Percentiles rank a stretch among this genome's conserved stretches.
Conservation (phyloP, 1,284 basidiomycete species). For the Microbotryum violaceum region DNA sequence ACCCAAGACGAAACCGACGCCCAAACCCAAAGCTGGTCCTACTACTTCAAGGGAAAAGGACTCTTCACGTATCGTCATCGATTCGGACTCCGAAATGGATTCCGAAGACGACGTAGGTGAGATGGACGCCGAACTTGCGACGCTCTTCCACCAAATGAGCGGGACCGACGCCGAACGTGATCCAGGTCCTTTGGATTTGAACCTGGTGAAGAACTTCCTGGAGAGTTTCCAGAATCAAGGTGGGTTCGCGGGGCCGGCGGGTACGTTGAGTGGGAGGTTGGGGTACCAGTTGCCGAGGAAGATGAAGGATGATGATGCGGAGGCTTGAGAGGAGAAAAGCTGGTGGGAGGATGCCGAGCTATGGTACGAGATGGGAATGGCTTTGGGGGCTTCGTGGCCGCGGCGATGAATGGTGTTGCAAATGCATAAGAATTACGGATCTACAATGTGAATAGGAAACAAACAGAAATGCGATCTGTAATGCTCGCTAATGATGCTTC, state of each 20-base stretch:
- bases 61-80: slow-evolving; percentile 8
- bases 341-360: too few relatives aligned
- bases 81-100: slow-evolving; percentile 31
- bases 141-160: slow-evolving; percentile 52
- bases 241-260: slow-evolving; percentile 77
- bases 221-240: slow-evolving; percentile 86
- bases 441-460: too few relatives aligned
- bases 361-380: too few relatives aligned
- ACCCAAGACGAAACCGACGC: neutral
- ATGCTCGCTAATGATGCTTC: too few relatives aligned
- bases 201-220: slow-evolving; percentile 86
- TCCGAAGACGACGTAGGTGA: slow-evolving; percentile 49
- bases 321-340: too few relatives aligned
- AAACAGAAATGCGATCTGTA: too few relatives aligned
- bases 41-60: neutral
- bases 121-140: slow-evolving; percentile 77
- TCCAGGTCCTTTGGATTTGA: slow-evolving; percentile 63
- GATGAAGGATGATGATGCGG: neutral
- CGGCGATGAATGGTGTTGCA: too few relatives aligned
- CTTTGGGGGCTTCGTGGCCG: too few relatives aligned
- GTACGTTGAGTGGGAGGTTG: slow-evolving; percentile 73
- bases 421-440: too few relatives aligned
- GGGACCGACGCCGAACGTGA: slow-evolving; percentile 46
- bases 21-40: neutral
- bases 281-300: slow-evolving; percentile 38